Evolutionary conservation across 208 protist species (phyloP).

Genomic region (Trypanosoma cruzi): DNA sequence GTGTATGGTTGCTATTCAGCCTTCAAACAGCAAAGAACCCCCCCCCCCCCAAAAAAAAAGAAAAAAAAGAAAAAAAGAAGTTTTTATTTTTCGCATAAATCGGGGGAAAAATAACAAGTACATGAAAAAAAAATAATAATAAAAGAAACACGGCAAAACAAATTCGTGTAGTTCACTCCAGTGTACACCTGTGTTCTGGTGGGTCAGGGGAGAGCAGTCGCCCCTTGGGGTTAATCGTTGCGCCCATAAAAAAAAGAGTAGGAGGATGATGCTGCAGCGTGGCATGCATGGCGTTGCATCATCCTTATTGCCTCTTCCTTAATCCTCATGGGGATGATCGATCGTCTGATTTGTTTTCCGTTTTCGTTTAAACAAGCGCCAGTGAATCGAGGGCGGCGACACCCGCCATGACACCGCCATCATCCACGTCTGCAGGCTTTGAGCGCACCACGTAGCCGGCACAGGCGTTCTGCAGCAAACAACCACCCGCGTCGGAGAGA

Average conservation of each 20-base stretch:
- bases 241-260: neutral
- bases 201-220: neutral
- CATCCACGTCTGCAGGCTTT: slow-evolving; percentile 88
- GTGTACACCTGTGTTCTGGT: neutral
- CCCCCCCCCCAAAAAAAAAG: slow-evolving; percentile 1
- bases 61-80: slow-evolving; percentile 13
- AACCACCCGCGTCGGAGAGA: slow-evolving; percentile 40
- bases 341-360: neutral
- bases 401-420: slow-evolving; percentile 95
- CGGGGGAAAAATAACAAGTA: neutral
- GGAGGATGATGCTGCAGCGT: neutral
- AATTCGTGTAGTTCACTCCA: neutral
- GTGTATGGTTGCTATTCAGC: neutral
- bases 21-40: neutral
- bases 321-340: neutral
- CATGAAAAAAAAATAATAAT: neutral
- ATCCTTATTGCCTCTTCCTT: neutral
- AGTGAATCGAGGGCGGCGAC: slow-evolving; percentile 92
- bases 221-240: neutral
- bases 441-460: slow-evolving; percentile 93
- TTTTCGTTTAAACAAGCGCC: slow-evolving; percentile 14
- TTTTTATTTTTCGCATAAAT: neutral
- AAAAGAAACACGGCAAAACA: slow-evolving; percentile 3
- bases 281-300: neutral
- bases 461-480: slow-evolving; percentile 41